phyloP scores from a whole-genome alignment of 805 yeast genomes.

The Wickerhamiella spandovensis region DNA sequence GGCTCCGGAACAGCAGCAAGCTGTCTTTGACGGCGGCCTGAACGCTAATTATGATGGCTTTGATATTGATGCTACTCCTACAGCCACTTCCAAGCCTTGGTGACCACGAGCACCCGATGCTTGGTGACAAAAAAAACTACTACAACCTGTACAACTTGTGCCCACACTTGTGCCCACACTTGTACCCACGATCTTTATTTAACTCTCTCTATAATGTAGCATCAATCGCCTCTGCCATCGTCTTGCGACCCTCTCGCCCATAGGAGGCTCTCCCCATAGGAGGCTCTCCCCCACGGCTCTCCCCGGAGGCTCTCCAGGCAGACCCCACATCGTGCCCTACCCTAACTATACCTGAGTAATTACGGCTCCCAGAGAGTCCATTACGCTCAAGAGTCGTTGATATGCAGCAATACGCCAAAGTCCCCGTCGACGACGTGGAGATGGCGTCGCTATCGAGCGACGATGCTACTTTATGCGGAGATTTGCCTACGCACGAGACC shows the following conservation, averaged over 20 bases:
- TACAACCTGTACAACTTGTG: too few relatives aligned
- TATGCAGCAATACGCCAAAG: background rate
- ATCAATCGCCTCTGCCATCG: too few relatives aligned
- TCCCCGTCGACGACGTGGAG: background rate
- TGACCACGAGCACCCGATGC: too few relatives aligned
- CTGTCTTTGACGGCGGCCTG: background rate
- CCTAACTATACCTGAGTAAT: background rate
- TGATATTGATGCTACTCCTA: constrained; percentile 4
- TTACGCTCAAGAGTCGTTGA: too few relatives aligned
- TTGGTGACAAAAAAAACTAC: background rate
- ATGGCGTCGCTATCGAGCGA: background rate
- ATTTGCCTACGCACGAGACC: background rate
- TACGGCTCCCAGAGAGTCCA: too few relatives aligned
- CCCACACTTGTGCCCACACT: too few relatives aligned
- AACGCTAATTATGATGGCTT: background rate
- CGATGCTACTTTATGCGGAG: background rate
- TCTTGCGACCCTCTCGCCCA: too few relatives aligned
- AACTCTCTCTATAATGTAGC: background rate
- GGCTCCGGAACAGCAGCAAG: background rate
- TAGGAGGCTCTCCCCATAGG: too few relatives aligned
- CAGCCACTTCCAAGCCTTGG: constrained; percentile 1
- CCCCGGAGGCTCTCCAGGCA: too few relatives aligned
- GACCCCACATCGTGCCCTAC: background rate
- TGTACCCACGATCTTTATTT: background rate
- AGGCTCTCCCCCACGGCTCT: too few relatives aligned